Base-by-base conservation (phyloP, 257 asterid genomes). In the Scutellaria minor region DNA sequence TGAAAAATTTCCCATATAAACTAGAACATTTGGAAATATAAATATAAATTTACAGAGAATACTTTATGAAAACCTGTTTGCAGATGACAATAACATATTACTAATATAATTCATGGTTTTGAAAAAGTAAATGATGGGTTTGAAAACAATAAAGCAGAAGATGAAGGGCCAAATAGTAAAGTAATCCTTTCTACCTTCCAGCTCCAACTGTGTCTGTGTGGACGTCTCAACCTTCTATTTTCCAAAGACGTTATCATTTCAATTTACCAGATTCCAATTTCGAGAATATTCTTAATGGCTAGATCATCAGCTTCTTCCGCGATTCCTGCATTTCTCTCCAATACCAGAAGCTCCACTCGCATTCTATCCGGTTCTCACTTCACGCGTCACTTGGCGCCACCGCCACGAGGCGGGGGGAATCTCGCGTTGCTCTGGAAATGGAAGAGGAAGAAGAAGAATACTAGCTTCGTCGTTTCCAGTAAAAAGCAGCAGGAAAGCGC, bases 261-360 rank as follows among this genome's bases (percentile, higher is more conserved):
- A 18, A 46, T 24, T 71, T 40, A 11, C 7, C 31, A 11, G 9
- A 14, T 39, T 50, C 31, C 35, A 9, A 54, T 50, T 3, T 1
- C 27, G 35, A 13, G 22, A 7, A 52, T 12, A 18, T 14, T 14
- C 24, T 57, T 71, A 57, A 83, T 85, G 79, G 73, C 86, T 56
- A 67, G 86, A 42, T 77, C 84, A 7, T 81, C 83, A 11, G 18
- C 71, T 75, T 77, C 76, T 15, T 77, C 77, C 14, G 47, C 55
- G 5, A 10, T 77, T 35, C 31, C 76, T 2, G 61, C 56, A 4
- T 59, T 63, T 64, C 68, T 70, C 55, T 60, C 47, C 69, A 65
- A 71, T 27, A 45, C 52, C 44, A 37, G 72, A 52, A 64, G 31
- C 64, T 52, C 75, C 27, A 39, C 64, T 71, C 78, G 78, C 50